Evolutionary conservation across 2,329 filamentous ascomycete genomes (phyloP), one percentile per base, ranked within the genome.

Genomic region (Alternaria gaisen): DNA sequence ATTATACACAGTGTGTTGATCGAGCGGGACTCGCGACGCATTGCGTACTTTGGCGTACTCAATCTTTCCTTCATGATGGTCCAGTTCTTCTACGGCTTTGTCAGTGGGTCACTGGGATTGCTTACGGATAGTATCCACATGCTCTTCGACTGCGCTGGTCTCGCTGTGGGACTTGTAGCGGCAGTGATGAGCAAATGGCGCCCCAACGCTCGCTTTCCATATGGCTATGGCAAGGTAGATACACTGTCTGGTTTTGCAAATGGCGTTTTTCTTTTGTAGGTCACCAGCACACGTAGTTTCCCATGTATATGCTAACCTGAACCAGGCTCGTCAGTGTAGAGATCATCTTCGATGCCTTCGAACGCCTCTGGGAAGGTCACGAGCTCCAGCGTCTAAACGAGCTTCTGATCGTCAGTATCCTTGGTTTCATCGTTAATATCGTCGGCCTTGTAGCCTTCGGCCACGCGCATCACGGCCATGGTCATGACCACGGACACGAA

Each of bases 41-140:
- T 99, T 65, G 96, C 97, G 69, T 99, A 99, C 80, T 99, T 98
- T 71, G 97, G 97, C 88, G 87, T 85, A 63, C 86, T 99, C 56
- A 99, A 99, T 76, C 93, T 99, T 70, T 85, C 84, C 7, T 99
- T 99, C 78, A 99, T 99, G 95, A 82, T 91, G 34, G 88, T 99
- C 1, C 95, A 99, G 73, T 91, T 94, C 41, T 93, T 94, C 63
- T 99, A 99, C 74, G 95, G 95, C 50, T 96, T 95, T 71, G 82
- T 95, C 11, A 98, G 93, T 4, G 94, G 97, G 68, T 99, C 95
- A 0, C 83, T 99, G 5, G 95, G 95, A 3, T 85, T 99, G n/a
- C 87, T 99, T 18, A 97, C 93, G 68, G 95, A 99, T 79, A 98
- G 94, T 72, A 95, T 99, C 65, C 95, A 99, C 80, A 99, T 99